phyloP scores from a whole-genome alignment of 306 rosid species.

The Dryas drummondii region DNA sequence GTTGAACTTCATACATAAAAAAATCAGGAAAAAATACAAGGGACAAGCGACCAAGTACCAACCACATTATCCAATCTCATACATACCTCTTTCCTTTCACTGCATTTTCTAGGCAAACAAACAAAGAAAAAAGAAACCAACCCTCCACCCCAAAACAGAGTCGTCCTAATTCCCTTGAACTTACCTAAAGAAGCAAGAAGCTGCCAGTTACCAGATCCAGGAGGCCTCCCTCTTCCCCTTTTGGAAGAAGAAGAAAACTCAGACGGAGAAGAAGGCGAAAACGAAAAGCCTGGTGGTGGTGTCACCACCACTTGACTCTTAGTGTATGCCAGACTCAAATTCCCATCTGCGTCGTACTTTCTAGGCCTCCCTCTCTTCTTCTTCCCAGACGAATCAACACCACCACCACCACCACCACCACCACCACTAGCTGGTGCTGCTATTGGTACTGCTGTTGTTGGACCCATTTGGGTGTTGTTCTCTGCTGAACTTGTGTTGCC shows the following conservation, averaged over 20 bases:
- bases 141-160: no score
- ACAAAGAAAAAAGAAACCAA: conserved; percentile 7
- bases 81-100: background rate
- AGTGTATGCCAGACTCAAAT: conserved; percentile 35
- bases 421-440: conserved; percentile 7
- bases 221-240: conserved; percentile 62
- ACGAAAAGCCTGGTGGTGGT: conserved; percentile 48
- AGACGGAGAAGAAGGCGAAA: conserved; percentile 43
- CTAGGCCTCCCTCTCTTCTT: conserved; percentile 90
- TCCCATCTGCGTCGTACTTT: conserved; percentile 75
- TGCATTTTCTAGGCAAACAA: conserved; percentile 35
- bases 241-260: conserved; percentile 45
- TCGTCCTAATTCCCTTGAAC: conserved; percentile 10
- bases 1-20: conserved; percentile 15
- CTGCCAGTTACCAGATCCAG: conserved; percentile 57
- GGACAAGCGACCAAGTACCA: conserved; percentile 12
- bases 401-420: conserved; percentile 28
- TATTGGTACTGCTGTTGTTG: background rate
- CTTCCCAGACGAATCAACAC: conserved; percentile 53
- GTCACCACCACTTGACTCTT: conserved; percentile 14
- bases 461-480: background rate
- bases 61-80: conserved; percentile 14
- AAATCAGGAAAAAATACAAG: conserved; percentile 13
- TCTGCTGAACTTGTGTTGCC: conserved; percentile 16
- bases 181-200: conserved; percentile 70